A percentile compares a stretch with the other conserved stretches of the same genome.
Conservation (phyloP, 73 alveolate genomes). For the Uronychia setigera region DNA sequence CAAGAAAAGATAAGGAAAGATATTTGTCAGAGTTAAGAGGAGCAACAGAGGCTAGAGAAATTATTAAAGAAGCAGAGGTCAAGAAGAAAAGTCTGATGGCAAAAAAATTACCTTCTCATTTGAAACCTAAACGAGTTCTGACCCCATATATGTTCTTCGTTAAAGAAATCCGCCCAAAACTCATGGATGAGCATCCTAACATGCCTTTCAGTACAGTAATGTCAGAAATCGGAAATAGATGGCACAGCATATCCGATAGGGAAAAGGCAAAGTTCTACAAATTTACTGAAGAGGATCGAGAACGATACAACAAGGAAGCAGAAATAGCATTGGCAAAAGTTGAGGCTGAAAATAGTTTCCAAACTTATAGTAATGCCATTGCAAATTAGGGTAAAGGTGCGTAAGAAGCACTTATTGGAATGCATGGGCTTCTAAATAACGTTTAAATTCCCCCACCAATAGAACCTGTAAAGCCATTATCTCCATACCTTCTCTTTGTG, state of each 20-base stretch:
- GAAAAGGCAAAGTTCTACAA: not conserved
- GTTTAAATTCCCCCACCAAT: too few relatives aligned
- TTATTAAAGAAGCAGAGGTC: conserved; percentile 32
- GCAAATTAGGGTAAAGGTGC: too few relatives aligned
- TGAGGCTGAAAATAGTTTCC: not conserved
- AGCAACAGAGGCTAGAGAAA: conserved; percentile 24
- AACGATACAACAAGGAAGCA: not conserved
- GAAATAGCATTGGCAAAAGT: not conserved
- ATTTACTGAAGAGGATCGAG: not conserved
- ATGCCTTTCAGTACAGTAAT: conserved; percentile 32
- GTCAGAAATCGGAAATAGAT: conserved; percentile 35
- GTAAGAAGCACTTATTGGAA: too few relatives aligned
- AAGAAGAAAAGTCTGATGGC: too few relatives aligned
- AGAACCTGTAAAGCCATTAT: too few relatives aligned
- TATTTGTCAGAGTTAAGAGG: conserved; percentile 27
- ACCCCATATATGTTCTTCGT: conserved; percentile 54
- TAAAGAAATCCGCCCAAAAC: conserved; percentile 39
- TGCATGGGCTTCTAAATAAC: too few relatives aligned
- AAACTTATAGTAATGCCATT: not conserved
- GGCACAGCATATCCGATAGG: conserved; percentile 7
- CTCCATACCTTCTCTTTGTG: too few relatives aligned
- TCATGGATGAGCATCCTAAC: conserved; percentile 34
- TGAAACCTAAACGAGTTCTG: conserved; percentile 43
- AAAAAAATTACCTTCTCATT: too few relatives aligned
- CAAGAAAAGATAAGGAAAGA: conserved; percentile 51